Evolutionary conservation across 192 early-diverging fungal genomes (phyloP).

Genomic region (Phycomyces blakesleeanus): DNA sequence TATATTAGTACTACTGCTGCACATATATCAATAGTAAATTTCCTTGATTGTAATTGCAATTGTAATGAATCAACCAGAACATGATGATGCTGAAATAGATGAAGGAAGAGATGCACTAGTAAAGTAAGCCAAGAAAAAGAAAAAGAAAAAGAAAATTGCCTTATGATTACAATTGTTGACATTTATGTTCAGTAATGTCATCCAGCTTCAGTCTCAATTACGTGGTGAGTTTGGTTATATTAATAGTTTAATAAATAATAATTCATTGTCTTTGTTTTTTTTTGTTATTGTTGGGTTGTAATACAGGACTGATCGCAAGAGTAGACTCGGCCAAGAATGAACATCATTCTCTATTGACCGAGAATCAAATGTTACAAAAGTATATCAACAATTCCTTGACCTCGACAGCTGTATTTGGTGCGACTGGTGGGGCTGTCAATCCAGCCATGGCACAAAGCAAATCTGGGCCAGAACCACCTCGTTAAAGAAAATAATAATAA

Average conservation of each 20-base stretch:
- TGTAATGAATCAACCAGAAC: not conserved
- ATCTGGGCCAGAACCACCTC: not conserved
- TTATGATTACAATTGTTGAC: not conserved
- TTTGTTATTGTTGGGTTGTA: not conserved
- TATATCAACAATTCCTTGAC: conserved; percentile 41
- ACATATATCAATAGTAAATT: no score
- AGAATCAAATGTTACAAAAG: conserved; percentile 41
- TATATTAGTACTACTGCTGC: no score
- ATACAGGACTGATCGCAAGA: conserved; percentile 27
- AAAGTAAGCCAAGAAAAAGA: conserved; percentile 17
- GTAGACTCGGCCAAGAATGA: conserved; percentile 32
- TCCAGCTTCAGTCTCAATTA: conserved; percentile 30
- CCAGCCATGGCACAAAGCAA: not conserved
- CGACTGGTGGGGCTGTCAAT: conserved; percentile 15
- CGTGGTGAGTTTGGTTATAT: conserved; percentile 14
- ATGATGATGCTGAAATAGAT: conserved; percentile 3
- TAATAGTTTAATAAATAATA: not conserved
- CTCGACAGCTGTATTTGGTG: conserved; percentile 41
- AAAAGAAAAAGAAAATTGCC: no score
- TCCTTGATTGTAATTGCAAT: no score
- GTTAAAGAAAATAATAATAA: no score
- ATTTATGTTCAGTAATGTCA: conserved; percentile 24
- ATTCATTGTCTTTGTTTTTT: no score
- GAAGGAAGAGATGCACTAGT: conserved; percentile 22
- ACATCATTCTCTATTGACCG: conserved; percentile 33